Evolutionary conservation across 768 basidiomycete species (phyloP).

Genomic region (Naganishia antarctica): DNA sequence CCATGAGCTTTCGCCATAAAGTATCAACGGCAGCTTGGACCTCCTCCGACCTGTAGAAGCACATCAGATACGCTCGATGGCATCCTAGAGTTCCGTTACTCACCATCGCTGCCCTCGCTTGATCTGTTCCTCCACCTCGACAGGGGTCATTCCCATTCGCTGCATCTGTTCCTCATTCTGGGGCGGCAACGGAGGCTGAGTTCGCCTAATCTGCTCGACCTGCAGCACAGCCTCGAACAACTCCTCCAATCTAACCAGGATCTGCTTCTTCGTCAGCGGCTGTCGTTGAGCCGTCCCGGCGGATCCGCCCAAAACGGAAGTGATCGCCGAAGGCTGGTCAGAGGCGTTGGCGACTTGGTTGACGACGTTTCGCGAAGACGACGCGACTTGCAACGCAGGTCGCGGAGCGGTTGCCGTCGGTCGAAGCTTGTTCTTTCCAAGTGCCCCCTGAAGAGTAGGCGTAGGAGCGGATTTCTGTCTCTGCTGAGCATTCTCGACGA

Average conservation of each 20-base stretch:
- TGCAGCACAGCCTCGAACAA: slow-evolving; percentile 78
- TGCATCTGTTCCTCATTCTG: slow-evolving; percentile 31
- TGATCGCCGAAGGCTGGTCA: slow-evolving; percentile 4
- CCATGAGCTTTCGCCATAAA: slow-evolving; percentile 74
- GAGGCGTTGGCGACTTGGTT: slow-evolving; percentile 19
- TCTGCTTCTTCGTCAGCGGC: slow-evolving; percentile 68
- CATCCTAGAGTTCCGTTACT: too few species aligned
- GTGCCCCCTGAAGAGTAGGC: slow-evolving; percentile 68
- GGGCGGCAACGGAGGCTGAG: slow-evolving; percentile 59
- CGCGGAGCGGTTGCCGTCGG: slow-evolving; percentile 95
- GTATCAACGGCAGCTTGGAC: slow-evolving; percentile 55
- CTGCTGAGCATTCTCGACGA: slow-evolving; percentile 83
- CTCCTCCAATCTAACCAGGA: slow-evolving; percentile 70
- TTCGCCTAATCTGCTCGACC: slow-evolving; percentile 76
- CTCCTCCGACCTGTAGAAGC: background rate
- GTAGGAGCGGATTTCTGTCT: slow-evolving; percentile 3
- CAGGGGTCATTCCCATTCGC: slow-evolving; percentile 28
- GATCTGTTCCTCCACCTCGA: slow-evolving; percentile 31
- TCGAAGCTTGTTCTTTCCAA: slow-evolving; percentile 87
- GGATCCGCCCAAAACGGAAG: background rate
- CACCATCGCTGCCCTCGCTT: slow-evolving; percentile 26
- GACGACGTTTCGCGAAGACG: slow-evolving; percentile 39
- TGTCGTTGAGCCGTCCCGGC: slow-evolving; percentile 30
- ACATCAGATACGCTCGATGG: too few species aligned
- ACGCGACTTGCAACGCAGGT: slow-evolving; percentile 84